Evolutionary conservation across 257 asterid genomes (phyloP).

Genomic region (Nicotiana tomentosiformis): DNA sequence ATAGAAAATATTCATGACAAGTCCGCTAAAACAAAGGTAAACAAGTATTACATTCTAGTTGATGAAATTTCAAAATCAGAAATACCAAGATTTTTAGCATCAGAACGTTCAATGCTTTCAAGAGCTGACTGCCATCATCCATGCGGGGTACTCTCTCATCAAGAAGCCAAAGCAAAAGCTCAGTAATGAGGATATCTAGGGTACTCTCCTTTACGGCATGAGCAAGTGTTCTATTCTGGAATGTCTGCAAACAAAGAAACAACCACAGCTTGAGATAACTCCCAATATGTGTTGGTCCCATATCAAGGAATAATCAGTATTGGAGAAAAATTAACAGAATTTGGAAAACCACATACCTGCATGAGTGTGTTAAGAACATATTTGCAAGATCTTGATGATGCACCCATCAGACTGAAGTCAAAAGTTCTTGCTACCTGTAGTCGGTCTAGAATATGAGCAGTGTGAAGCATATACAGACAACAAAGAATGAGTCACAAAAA

Average conservation of each 20-base stretch:
- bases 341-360: slow-evolving; percentile 50
- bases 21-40: slow-evolving; percentile 1
- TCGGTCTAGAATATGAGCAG: slow-evolving; percentile 14
- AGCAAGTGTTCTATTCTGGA: slow-evolving; percentile 86
- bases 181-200: slow-evolving; percentile 84
- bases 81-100: slow-evolving; percentile 93
- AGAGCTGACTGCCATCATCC: slow-evolving; percentile 99
- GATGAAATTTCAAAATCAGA: not conserved
- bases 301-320: not conserved
- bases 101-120: slow-evolving; percentile 93
- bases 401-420: slow-evolving; percentile 88
- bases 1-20: slow-evolving; percentile 9
- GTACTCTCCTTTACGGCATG: slow-evolving; percentile 89
- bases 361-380: slow-evolving; percentile 95
- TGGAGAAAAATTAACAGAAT: not conserved
- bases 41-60: not conserved
- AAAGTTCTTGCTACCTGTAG: slow-evolving; percentile 91
- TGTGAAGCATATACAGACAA: slow-evolving; percentile 9
- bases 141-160: slow-evolving; percentile 96
- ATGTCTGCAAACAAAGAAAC: slow-evolving; percentile 50
- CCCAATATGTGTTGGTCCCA: not conserved
- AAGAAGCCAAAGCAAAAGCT: slow-evolving; percentile 96
- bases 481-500: not conserved
- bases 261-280: slow-evolving; percentile 2
- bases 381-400: slow-evolving; percentile 99